phyloP scores from a whole-genome alignment of 768 basidiomycete species.

The Amanita polypyramis region DNA sequence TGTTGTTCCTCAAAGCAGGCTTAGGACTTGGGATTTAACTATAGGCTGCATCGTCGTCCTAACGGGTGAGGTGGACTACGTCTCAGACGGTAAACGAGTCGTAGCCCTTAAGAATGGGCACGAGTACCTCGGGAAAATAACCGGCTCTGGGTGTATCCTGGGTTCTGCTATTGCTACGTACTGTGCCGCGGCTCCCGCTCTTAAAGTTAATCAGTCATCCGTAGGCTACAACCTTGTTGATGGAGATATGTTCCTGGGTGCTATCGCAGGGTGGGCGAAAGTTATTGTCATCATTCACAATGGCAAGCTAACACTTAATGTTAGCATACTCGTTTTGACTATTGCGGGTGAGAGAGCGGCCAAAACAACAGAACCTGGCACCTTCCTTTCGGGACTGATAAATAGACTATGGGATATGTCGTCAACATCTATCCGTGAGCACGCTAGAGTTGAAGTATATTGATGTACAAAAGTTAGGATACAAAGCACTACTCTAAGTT shows the following conservation, averaged over 20 bases:
- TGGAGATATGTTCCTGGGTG: constrained; percentile 69
- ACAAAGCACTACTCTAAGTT: background rate
- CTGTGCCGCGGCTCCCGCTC: constrained; percentile 46
- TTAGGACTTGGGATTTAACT: background rate
- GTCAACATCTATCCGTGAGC: constrained; percentile 20
- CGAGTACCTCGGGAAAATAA: constrained; percentile 64
- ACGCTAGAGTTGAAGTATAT: constrained; percentile 23
- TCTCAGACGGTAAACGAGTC: constrained; percentile 70
- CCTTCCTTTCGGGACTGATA: constrained; percentile 55
- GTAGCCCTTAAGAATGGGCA: constrained; percentile 71
- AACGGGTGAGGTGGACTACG: constrained; percentile 72
- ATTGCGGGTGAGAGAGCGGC: constrained; percentile 54
- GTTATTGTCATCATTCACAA: no score
- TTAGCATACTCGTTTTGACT: constrained; percentile 47
- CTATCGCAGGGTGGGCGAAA: constrained; percentile 59
- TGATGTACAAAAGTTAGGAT: background rate
- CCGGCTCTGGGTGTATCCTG: constrained; percentile 83
- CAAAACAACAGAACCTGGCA: constrained; percentile 48
- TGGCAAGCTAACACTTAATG: background rate
- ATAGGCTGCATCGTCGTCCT: constrained; percentile 73
- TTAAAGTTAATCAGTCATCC: constrained; percentile 18
- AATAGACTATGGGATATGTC: constrained; percentile 39
- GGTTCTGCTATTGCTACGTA: constrained; percentile 73
- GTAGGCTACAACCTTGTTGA: constrained; percentile 40
- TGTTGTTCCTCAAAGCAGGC: background rate